Conservation (phyloP, 371 early-diverging fungal genomes). For the Haplosporangium sp. region DNA sequence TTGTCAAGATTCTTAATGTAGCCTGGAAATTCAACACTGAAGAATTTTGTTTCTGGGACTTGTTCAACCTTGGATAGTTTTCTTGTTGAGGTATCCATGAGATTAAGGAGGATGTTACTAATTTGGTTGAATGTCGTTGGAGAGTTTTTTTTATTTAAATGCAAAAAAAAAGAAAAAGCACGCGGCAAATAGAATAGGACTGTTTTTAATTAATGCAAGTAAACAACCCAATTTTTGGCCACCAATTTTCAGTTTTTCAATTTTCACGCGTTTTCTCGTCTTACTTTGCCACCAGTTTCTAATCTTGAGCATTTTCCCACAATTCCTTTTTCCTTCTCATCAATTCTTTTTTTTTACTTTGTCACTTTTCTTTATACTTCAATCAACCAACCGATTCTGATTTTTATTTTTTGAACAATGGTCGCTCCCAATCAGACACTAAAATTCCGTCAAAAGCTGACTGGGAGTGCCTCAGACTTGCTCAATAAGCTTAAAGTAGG, state of each 20-base stretch:
- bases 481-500: slow-evolving; percentile 51
- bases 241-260: slow-evolving; percentile 21
- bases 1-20: slow-evolving; percentile 37
- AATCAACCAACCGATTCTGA: background rate
- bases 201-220: background rate
- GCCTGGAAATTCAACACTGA: slow-evolving; percentile 49
- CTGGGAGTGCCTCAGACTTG: slow-evolving; percentile 31
- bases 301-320: background rate
- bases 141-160: no score
- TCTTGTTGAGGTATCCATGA: background rate
- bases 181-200: background rate
- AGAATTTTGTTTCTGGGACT: slow-evolving; percentile 33
- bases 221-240: slow-evolving; percentile 28
- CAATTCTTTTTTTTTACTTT: background rate
- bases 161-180: no score
- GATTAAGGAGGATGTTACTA: background rate
- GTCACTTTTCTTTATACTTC: background rate
- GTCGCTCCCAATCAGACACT: slow-evolving; percentile 33
- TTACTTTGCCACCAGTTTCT: slow-evolving; percentile 7
- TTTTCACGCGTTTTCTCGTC: background rate
- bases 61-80: slow-evolving; percentile 11
- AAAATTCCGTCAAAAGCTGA: slow-evolving; percentile 38
- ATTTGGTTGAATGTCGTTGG: background rate
- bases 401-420: slow-evolving; percentile 12
- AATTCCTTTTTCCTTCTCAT: no score